Evolutionary conservation across 2,329 filamentous ascomycete genomes (phyloP).

Genomic region (Plenodomus lindquistii): DNA sequence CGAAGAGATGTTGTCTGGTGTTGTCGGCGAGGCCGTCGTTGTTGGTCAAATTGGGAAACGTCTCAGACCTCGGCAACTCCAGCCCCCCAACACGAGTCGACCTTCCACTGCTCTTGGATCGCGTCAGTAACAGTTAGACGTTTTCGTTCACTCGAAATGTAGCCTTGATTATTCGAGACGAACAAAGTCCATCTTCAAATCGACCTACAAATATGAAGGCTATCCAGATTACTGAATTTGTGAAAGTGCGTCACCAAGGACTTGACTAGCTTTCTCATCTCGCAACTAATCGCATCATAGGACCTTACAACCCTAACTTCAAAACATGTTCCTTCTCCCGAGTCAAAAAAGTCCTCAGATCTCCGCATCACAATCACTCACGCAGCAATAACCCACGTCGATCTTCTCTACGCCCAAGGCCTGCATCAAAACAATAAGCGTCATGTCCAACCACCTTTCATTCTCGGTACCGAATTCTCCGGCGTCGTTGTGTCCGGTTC

Average conservation of each 20-base stretch:
- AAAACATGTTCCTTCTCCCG: constrained; percentile 32
- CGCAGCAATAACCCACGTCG: constrained; percentile 63
- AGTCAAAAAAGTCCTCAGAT: constrained; percentile 42
- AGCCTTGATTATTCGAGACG: too few species aligned
- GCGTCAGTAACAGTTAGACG: too few species aligned
- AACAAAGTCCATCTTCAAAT: too few species aligned
- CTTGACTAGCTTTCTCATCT: not conserved
- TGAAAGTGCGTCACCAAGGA: constrained; percentile 7
- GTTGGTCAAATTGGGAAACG: not conserved
- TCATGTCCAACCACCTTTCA: constrained; percentile 62
- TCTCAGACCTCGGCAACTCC: not conserved
- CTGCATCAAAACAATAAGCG: constrained; percentile 64
- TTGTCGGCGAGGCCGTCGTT: too few species aligned
- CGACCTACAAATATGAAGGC: constrained; percentile 20
- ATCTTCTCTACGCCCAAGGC: constrained; percentile 61
- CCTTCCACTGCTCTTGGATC: not conserved
- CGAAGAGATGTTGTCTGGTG: too few species aligned
- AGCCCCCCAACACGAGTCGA: not conserved
- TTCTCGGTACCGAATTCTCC: constrained; percentile 63
- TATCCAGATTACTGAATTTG: constrained; percentile 18
- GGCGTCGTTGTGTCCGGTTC: constrained; percentile 54
- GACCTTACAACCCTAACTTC: constrained; percentile 35
- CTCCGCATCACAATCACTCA: constrained; percentile 56
- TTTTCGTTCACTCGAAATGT: not conserved
- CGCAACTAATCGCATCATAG: constrained; percentile 8